Evolutionary conservation across 352 stramenopile species (phyloP), one percentile per base, ranked within the genome.

Genomic region (Thraustochytrium striatum): DNA sequence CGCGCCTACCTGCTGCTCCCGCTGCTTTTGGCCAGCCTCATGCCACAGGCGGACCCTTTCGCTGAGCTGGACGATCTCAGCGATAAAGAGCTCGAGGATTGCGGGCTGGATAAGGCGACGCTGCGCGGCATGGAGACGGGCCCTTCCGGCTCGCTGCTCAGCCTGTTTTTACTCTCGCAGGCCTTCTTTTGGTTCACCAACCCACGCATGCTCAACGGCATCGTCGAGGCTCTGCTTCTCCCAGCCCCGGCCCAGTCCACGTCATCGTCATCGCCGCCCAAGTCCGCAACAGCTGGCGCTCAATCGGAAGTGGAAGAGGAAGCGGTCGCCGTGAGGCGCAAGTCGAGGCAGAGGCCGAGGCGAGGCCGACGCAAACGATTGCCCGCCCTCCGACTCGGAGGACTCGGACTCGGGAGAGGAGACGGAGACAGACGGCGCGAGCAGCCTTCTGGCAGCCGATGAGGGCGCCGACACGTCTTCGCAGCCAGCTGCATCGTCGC

Each of bases 1-100:
- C 65, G 58, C 41, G 65, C 65, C 35, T 75, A 75, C 39, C 52
- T 75, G 11, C 39, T 75, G 16, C 65, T 75, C 39, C 65, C 65
- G 11, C 39, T 75, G 19, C 52, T 75, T 21, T 43, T 75, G 44
- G 65, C 65, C 21, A 75, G 65, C 52, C 65, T 75, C 1, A 21
- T 75, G 13, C 65, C 65, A 13, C 7, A 30, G n/a, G 61, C 65
- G 5, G 43, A 47, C 44, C 65, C 65, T 2, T 75, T 62, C 52
- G 52, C 30, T 21, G 65, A 75, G 39, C 52, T 75, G n/a, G 65
- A 61, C 19, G 65, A 75, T 32, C 61, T 75, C 19, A 50, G 32
- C 35, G 65, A 32, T 21, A 25, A 30, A 21, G 65, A 75, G 41
- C 68, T 75, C 25, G 11, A 32, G 8, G 41, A 62, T 21, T 39